phyloP scores from a whole-genome alignment of 345 rosid genomes.

The Viola odorata region DNA sequence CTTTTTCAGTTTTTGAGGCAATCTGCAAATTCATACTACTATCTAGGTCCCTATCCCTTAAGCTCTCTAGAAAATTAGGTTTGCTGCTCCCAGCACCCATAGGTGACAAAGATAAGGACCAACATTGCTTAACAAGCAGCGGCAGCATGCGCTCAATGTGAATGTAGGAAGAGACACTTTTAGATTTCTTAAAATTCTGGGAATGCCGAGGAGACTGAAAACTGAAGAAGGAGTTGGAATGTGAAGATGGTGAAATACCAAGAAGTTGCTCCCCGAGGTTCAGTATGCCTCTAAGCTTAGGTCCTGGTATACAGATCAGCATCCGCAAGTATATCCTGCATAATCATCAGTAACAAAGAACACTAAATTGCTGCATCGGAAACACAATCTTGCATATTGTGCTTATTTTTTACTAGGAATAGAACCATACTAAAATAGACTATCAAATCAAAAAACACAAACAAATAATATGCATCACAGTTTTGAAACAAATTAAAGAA shows the following conservation, averaged over 20 bases:
- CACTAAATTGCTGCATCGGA: not conserved
- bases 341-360: constrained; percentile 18
- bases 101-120: constrained; percentile 73
- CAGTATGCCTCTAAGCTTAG: constrained; percentile 59
- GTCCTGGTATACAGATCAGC: constrained; percentile 80
- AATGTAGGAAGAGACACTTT: constrained; percentile 53
- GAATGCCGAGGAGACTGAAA: constrained; percentile 54
- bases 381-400: too few relatives aligned
- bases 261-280: constrained; percentile 60
- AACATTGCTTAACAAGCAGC: constrained; percentile 73
- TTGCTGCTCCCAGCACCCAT: constrained; percentile 39
- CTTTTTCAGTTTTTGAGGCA: constrained; percentile 39
- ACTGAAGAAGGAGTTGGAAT: constrained; percentile 58
- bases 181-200: constrained; percentile 56
- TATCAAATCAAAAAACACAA: too few relatives aligned
- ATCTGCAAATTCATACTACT: constrained; percentile 29
- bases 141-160: constrained; percentile 60
- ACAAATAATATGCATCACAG: too few relatives aligned
- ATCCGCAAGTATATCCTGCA: constrained; percentile 86
- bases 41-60: constrained; percentile 39
- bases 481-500: too few relatives aligned
- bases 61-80: constrained; percentile 35
- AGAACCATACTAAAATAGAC: too few relatives aligned
- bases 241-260: constrained; percentile 61
- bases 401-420: too few relatives aligned